Percentiles rank a stretch among this genome's conserved stretches.
phyloP scores from a whole-genome alignment of 352 stramenopile genomes.

The Pythium guiyangense region DNA sequence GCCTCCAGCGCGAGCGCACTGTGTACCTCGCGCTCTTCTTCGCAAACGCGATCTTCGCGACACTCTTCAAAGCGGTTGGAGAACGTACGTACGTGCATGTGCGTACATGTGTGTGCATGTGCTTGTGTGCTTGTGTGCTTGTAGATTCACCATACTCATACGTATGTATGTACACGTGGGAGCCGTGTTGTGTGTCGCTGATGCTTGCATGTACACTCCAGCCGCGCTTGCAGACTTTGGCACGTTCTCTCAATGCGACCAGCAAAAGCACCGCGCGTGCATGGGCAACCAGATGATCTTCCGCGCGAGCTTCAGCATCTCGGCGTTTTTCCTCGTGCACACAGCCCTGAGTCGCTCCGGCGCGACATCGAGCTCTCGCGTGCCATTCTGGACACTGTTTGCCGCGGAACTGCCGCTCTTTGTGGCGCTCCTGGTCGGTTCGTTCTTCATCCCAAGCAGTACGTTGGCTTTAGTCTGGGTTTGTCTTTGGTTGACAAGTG shows the following conservation, averaged over 20 bases:
- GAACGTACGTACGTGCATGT: constrained; percentile 32
- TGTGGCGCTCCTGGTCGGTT: constrained; percentile 45
- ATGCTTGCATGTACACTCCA: background rate
- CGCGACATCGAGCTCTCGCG: constrained; percentile 14
- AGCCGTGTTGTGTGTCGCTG: background rate
- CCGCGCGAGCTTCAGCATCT: constrained; percentile 59
- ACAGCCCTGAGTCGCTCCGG: constrained; percentile 47
- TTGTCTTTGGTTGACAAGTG: background rate
- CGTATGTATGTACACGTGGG: too few relatives aligned
- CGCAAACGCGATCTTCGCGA: constrained; percentile 62
- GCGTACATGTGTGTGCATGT: background rate
- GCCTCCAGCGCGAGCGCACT: constrained; percentile 16
- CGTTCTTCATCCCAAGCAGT: constrained; percentile 75
- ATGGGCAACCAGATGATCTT: constrained; percentile 71
- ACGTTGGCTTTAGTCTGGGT: background rate
- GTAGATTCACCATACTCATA: background rate
- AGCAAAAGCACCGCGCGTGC: constrained; percentile 33
- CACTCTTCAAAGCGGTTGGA: constrained; percentile 56
- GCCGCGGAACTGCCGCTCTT: constrained; percentile 46
- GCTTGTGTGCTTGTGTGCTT: background rate
- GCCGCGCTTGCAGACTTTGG: constrained; percentile 40
- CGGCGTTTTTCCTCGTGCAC: constrained; percentile 43
- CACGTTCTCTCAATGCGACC: constrained; percentile 59
- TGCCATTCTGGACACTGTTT: constrained; percentile 26
- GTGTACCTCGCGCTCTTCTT: constrained; percentile 71